Percentiles rank a stretch among this genome's conserved stretches.
Evolutionary conservation across 192 early-diverging fungal genomes (phyloP).

Genomic region (Funneliformis geosporum): DNA sequence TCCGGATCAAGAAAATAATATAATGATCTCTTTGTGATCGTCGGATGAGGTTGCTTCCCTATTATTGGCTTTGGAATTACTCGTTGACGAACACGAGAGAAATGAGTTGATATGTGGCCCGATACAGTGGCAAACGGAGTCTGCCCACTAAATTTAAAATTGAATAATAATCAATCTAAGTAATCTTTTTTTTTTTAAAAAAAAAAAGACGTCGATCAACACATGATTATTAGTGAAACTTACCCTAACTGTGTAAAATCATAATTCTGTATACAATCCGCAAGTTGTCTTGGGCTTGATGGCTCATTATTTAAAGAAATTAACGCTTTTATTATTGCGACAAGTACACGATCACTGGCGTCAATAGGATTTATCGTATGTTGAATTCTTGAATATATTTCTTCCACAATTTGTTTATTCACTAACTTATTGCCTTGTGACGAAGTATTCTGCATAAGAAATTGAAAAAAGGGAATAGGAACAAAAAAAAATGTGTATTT

Average conservation of each 20-base stretch:
- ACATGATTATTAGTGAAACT: constrained; percentile 33
- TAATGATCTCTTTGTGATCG: constrained; percentile 4
- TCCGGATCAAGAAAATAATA: constrained; percentile 11
- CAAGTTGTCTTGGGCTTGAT: constrained; percentile 79
- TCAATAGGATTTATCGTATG: constrained; percentile 66
- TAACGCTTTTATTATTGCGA: constrained; percentile 82
- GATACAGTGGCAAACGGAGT: constrained; percentile 12
- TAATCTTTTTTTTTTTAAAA: no score
- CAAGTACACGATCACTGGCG: constrained; percentile 82
- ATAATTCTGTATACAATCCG: constrained; percentile 75
- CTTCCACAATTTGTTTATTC: constrained; percentile 10
- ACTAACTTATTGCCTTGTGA: constrained; percentile 3
- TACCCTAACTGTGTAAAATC: constrained; percentile 78
- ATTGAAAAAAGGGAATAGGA: background rate
- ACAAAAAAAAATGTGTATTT: background rate
- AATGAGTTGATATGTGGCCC: constrained; percentile 13
- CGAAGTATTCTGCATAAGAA: constrained; percentile 15
- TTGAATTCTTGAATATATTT: constrained; percentile 25
- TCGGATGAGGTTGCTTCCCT: background rate
- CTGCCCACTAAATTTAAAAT: constrained; percentile 30
- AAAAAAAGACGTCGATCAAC: background rate
- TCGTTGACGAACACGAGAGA: background rate
- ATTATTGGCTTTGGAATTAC: background rate
- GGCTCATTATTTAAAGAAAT: constrained; percentile 75
- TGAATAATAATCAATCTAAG: background rate